Conservation (phyloP, 495 filamentous ascomycete species). For the Penicillium simplicissimum region DNA sequence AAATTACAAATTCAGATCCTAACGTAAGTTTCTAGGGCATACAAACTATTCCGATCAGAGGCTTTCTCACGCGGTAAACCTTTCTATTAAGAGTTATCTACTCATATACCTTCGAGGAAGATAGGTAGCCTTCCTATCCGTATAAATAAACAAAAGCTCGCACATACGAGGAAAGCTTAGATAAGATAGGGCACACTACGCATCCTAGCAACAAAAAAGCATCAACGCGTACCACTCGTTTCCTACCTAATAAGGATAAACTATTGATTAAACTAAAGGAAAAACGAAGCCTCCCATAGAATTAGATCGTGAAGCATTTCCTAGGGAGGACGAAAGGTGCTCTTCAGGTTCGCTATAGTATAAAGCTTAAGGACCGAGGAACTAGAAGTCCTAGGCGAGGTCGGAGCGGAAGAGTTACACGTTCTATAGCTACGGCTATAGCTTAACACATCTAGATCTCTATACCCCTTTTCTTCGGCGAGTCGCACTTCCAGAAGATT, state of each 20-base stretch:
- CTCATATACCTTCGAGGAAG: conserved; percentile 1
- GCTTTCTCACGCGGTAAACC: conserved; percentile 1
- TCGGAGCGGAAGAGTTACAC: not conserved
- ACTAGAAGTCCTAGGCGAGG: not conserved
- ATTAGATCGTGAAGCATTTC: not conserved
- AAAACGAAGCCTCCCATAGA: conserved; percentile 1
- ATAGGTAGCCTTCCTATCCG: not conserved
- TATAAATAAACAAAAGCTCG: not conserved
- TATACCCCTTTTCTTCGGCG: not conserved
- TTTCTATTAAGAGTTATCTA: conserved; percentile 1
- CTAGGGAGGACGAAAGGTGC: not conserved
- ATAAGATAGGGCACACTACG: not conserved
- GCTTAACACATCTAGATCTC: not conserved
- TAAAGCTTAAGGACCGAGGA: not conserved
- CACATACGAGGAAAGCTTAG: not conserved
- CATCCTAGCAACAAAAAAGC: not conserved
- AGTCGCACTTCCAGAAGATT: not conserved
- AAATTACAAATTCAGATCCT: not conserved
- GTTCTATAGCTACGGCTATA: not conserved
- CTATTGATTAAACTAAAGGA: not conserved
- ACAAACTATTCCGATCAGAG: not conserved
- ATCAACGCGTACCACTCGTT: not conserved
- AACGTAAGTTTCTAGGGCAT: not conserved
- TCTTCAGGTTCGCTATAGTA: not conserved
- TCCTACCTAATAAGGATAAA: not conserved